Evolutionary conservation across 495 filamentous ascomycete species (phyloP).

Genomic region (Penicillium desertorum): DNA sequence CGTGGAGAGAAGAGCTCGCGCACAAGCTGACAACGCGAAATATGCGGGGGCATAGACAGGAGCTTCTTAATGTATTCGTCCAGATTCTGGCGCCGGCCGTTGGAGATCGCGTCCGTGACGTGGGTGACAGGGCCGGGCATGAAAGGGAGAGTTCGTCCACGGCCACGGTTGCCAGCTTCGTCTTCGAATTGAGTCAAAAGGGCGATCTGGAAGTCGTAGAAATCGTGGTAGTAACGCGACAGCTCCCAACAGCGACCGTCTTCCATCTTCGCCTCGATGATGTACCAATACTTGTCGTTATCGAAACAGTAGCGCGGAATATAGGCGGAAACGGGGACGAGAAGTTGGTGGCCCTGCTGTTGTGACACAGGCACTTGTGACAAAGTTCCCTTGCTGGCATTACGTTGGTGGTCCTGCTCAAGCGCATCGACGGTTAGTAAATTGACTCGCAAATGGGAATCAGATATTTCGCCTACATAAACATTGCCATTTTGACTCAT

Average conservation of each 20-base stretch:
- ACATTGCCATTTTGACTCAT: slow-evolving; percentile 48
- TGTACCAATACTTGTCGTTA: slow-evolving; percentile 98
- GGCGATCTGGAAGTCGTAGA: slow-evolving; percentile 97
- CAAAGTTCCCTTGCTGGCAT: slow-evolving; percentile 44
- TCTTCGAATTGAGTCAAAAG: slow-evolving; percentile 91
- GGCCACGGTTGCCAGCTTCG: slow-evolving; percentile 79
- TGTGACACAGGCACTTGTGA: slow-evolving; percentile 30
- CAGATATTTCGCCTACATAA: slow-evolving; percentile 38
- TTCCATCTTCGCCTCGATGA: slow-evolving; percentile 88
- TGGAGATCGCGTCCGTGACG: slow-evolving; percentile 95
- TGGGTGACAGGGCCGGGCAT: slow-evolving; percentile 98
- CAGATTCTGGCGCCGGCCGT: slow-evolving; percentile 84
- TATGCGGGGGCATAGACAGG: slow-evolving; percentile 77
- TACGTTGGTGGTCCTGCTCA: slow-evolving; percentile 47
- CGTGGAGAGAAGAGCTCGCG: slow-evolving; percentile 87
- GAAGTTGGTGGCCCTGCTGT: slow-evolving; percentile 37
- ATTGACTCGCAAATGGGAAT: not conserved
- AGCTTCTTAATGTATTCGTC: slow-evolving; percentile 95
- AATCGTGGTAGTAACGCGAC: slow-evolving; percentile 93
- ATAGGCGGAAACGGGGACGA: slow-evolving; percentile 69
- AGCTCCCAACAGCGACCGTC: slow-evolving; percentile 91
- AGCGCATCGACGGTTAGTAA: not conserved
- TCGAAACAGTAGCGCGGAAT: slow-evolving; percentile 96
- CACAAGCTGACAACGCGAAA: slow-evolving; percentile 76
- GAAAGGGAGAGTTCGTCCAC: slow-evolving; percentile 84